Base-by-base conservation (phyloP, 768 basidiomycete species). In the Suillus hirtellus region DNA sequence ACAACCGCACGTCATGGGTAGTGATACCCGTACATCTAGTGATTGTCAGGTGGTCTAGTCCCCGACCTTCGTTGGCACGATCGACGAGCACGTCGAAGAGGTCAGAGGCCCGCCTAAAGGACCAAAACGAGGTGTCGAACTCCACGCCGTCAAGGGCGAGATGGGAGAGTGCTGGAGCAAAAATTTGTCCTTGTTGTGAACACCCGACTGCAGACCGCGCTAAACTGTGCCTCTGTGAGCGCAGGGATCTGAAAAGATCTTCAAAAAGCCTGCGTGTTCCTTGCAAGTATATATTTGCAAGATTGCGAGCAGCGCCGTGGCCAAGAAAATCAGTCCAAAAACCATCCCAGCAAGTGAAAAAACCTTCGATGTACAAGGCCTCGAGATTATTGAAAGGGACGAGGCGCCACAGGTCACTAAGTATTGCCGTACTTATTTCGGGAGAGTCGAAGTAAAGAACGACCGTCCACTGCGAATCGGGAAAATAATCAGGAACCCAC, bases 81-180 rank as follows among this genome's bases (percentile, higher is more conserved):
- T 56, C 60, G 27, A 61, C 38, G 60, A 61, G 60, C 38, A 42
- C 60, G 24, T 61, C 55, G n/a, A 10, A 5, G n/a, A 61, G 24
- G 24, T 61, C 60, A 31, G 19, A 38, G 7, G 37, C 5, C 12
- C 3, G 11, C 24, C 19, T n/a, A 3, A 4, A 37, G 2, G 40
- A 17, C 19, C 17, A 40, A 17, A 4, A n/a, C 17, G 19, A 50
- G 4, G 17, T 19, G 50, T 35, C 15, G 11, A 61, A 61, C 21
- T 24, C 56, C 8, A 59, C 6, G 17, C 19, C 1, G 15, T 42
- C 55, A 21, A 61, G 24, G 27, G 27, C 11, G n/a, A 61, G 34
- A n/a, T 31, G 38, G n/a, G 50, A 40, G 19, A 61, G 60, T 27
- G 55, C 50, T 31, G 60, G 60, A 11, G 37, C 19, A 40, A 61